Percentiles rank a stretch among this genome's conserved stretches.
Conservation (phyloP, 2,329 filamentous ascomycete genomes). For the Hymenoscyphus fraxineus region DNA sequence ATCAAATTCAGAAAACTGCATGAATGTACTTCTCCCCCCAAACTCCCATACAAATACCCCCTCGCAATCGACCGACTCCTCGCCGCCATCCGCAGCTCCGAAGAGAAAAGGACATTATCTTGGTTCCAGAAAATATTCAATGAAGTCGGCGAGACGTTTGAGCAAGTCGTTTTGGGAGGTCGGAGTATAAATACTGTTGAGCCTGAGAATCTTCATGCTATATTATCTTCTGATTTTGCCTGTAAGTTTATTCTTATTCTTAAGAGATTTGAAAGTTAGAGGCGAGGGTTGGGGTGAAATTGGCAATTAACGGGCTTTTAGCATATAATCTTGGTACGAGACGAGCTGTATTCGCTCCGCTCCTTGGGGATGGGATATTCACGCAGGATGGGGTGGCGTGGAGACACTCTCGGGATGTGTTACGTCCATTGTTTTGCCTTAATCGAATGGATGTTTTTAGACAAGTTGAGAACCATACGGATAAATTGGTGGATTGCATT, state of each 20-base stretch:
- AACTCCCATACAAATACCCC: not conserved
- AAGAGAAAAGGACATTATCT: not conserved
- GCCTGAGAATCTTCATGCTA: conserved; percentile 33
- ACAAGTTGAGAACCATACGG: conserved; percentile 16
- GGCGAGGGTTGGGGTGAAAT: too few species aligned
- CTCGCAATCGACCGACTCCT: not conserved
- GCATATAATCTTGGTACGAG: conserved; percentile 32
- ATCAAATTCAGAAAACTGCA: not conserved
- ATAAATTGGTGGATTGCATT: conserved; percentile 34
- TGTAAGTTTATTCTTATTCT: conserved; percentile 5
- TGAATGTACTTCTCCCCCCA: not conserved
- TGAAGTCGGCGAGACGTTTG: not conserved
- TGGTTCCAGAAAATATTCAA: not conserved
- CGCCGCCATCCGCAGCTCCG: not conserved
- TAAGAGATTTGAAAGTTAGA: too few species aligned
- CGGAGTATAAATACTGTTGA: conserved; percentile 18
- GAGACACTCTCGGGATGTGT: conserved; percentile 33
- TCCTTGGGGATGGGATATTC: conserved; percentile 39
- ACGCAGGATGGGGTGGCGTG: conserved; percentile 35
- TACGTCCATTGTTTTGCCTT: conserved; percentile 28
- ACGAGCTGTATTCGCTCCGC: conserved; percentile 22
- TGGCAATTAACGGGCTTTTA: not conserved
- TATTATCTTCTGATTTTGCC: conserved; percentile 30
- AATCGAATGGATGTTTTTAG: conserved; percentile 17
- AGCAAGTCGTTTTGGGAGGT: not conserved